These are phyloP conservation scores for Cucumis sativus DNA, from an alignment of 306 rosid species.

Conservation along the genomic window Cucumber_9930_V3 NC_026657.2:26636501-26637000, in stretches of 20 bases:
- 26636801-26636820: too few relatives aligned
- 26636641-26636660: constrained; percentile 30
- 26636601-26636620: constrained; percentile 11
- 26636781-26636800: background rate
- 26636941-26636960: too few relatives aligned
- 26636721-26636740: constrained; percentile 45
- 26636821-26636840: too few relatives aligned
- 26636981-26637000: too few relatives aligned
- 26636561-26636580: background rate
- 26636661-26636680: constrained; percentile 45
- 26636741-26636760: constrained; percentile 34
- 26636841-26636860: too few relatives aligned
- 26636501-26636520: background rate
- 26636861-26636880: too few relatives aligned
- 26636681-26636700: constrained; percentile 46
- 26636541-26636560: background rate
- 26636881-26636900: too few relatives aligned
- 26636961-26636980: too few relatives aligned
- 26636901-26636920: too few relatives aligned
- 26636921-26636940: too few relatives aligned
- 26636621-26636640: constrained; percentile 37
- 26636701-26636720: constrained; percentile 34
- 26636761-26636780: constrained; percentile 38
- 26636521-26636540: background rate
- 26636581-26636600: constrained; percentile 32